Conservation (phyloP, 2,329 filamentous ascomycete genomes). For the Cladosporium sp. region DNA sequence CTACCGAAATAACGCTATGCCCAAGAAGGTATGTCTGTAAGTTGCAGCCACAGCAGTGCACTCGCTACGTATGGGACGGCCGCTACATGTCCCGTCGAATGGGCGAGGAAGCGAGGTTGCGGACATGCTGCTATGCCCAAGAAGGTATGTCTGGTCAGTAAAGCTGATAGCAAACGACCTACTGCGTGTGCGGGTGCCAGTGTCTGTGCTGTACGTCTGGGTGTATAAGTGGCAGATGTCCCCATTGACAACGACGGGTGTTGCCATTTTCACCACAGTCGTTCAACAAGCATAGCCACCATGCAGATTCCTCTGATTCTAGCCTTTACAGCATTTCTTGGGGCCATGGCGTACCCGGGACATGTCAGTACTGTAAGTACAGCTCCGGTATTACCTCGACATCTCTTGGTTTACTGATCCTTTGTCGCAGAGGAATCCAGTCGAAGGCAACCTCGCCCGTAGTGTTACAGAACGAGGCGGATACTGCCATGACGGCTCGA, state of each 20-base stretch:
- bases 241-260: neutral
- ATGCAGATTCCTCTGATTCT: neutral
- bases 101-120: neutral
- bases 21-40: neutral
- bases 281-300: neutral
- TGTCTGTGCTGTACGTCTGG: neutral
- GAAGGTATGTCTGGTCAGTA: neutral
- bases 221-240: neutral
- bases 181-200: neutral
- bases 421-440: neutral
- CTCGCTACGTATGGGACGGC: neutral
- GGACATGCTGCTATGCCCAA: neutral
- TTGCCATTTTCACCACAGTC: neutral
- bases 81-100: neutral
- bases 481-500: neutral
- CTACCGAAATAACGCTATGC: neutral
- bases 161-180: neutral
- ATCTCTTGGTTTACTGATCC: neutral
- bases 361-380: neutral
- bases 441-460: neutral
- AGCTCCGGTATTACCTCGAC: neutral
- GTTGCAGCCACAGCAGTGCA: neutral
- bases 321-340: neutral
- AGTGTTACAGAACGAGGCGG: neutral
- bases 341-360: neutral